Evolutionary conservation across 1,139 yeast genomes (phyloP).

Genomic region (Hyphopichia pseudoburtonii): DNA sequence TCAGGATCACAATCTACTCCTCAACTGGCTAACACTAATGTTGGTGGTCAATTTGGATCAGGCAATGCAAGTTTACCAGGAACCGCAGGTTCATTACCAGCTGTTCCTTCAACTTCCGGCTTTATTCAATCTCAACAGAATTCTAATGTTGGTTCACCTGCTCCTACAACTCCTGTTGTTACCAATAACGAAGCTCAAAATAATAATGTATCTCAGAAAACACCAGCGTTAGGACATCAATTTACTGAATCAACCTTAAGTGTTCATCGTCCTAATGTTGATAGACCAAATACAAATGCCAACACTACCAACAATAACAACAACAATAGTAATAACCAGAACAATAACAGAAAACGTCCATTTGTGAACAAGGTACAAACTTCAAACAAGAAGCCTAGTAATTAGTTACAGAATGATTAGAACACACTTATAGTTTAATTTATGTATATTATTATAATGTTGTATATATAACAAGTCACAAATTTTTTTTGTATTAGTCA

Average conservation of each 20-base stretch:
- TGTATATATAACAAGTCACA: not conserved
- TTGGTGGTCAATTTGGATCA: not conserved
- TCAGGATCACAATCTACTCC: constrained; percentile 10
- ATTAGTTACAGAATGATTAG: no score
- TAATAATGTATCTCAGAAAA: constrained; percentile 5
- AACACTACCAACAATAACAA: constrained; percentile 4
- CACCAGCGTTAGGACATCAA: constrained; percentile 20
- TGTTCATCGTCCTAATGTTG: constrained; percentile 29
- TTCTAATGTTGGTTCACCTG: not conserved
- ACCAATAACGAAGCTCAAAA: not conserved
- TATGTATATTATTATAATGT: constrained; percentile 5
- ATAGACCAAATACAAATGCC: constrained; percentile 9
- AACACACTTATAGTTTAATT: not conserved
- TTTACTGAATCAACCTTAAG: constrained; percentile 33
- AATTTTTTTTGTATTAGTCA: no score
- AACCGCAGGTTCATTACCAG: constrained; percentile 1
- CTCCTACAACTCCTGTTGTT: not conserved
- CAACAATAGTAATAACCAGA: constrained; percentile 5
- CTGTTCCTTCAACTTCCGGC: not conserved
- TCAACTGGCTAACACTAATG: constrained; percentile 5
- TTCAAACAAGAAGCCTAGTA: constrained; percentile 13
- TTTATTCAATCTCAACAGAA: not conserved
- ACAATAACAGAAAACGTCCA: constrained; percentile 12
- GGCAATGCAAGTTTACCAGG: not conserved
- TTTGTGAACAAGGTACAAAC: constrained; percentile 10